Evolutionary conservation across 345 rosid species (phyloP).

Genomic region (Arabis alpina): DNA sequence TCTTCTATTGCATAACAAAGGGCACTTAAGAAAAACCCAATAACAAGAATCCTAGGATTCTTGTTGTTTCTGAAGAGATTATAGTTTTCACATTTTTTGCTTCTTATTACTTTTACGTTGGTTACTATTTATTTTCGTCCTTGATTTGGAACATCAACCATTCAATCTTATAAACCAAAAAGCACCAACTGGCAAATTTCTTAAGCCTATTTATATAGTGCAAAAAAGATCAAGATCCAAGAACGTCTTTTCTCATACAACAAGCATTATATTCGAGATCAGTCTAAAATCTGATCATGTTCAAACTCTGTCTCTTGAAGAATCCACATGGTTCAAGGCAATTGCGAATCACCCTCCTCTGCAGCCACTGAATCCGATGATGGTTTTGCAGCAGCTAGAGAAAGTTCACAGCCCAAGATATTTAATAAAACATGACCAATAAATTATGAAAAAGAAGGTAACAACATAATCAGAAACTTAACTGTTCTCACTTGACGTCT

Average conservation of each 20-base stretch:
- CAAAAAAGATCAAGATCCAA: conserved; percentile 9
- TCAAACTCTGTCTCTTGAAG: conserved; percentile 20
- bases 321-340: conserved; percentile 20
- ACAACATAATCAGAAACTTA: conserved; percentile 35
- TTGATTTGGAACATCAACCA: background rate
- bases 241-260: conserved; percentile 2
- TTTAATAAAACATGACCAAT: conserved; percentile 8
- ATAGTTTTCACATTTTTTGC: no score
- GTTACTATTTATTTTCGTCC: no score
- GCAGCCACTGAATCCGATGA: conserved; percentile 31
- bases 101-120: no score
- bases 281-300: conserved; percentile 31
- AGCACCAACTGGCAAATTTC: background rate
- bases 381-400: conserved; percentile 29
- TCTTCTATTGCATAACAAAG: no score
- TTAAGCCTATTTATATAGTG: conserved; percentile 5
- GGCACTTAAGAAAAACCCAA: no score
- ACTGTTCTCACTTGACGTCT: conserved; percentile 49
- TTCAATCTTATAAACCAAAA: background rate
- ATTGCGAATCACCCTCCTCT: conserved; percentile 33
- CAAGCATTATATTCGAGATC: conserved; percentile 22
- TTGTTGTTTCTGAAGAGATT: no score
- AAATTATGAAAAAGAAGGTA: conserved; percentile 7
- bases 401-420: conserved; percentile 4
- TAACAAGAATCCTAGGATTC: no score